Evolutionary conservation across 1,284 basidiomycete species (phyloP), one percentile per base, ranked within the genome.

Genomic region (Leccinum colubrinum): DNA sequence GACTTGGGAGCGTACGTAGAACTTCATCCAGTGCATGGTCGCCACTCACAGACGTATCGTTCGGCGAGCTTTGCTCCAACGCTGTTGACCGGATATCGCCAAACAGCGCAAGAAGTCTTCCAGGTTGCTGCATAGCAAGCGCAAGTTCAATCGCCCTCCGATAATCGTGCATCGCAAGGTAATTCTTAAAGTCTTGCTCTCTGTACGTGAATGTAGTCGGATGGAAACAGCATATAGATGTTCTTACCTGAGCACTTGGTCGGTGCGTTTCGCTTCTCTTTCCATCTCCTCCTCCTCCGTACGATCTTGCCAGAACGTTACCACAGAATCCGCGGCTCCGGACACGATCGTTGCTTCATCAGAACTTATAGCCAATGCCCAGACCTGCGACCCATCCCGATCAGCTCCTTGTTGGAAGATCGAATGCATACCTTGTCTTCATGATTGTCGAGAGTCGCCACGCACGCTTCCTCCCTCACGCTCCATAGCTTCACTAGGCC

Each of bases 401-500:
- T 65, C 37, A 58, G n/a, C 55, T 12, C 37, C 51, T 27, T 33
- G 14, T 15, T 4, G 25, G 43, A 30, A 52, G 11, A 37, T 33
- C 22, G 14, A 55, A 6, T 72, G 59, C 85, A 39, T 65, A 91
- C 94, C 83, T 96, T 97, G 70, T 96, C 95, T 73, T 98, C 94
- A 70, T 98, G 96, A 68, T 95, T 96, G 76, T 99, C 97, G 73
- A 99, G 79, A 7, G 97, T 99, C 14, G 87, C 80, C 4, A 86
- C 81, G 73, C 94, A 97, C 67, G 92, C 88, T 72, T 99, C 97
- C 58, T 93, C 90, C 65, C 86, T 84, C 60, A 97, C 84, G 73
- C 93, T 95, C 97, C 97, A 99, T 27, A 99, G 67, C 78, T 98
- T 99, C 64, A 98, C 90, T 46, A 99, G 78, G 3, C 97, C 97